Conservation (phyloP, 768 basidiomycete genomes). For the Rhodotorula sphaerocarpa region DNA sequence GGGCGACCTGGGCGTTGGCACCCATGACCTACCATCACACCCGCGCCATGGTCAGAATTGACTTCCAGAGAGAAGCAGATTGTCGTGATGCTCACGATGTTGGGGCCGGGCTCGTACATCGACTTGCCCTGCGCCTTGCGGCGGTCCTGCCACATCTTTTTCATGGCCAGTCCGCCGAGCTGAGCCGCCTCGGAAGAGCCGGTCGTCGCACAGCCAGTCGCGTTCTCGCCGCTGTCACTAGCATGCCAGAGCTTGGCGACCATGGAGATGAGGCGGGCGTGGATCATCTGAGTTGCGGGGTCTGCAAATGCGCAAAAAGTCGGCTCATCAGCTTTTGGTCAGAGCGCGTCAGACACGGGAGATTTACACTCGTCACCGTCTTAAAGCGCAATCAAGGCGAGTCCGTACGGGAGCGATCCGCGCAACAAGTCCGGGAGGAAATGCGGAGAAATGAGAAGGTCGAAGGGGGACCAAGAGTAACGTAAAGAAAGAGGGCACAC, state of each 20-base stretch:
- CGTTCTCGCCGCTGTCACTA: slow-evolving; percentile 49
- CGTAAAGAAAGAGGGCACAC: too few relatives aligned
- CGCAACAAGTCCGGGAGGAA: too few relatives aligned
- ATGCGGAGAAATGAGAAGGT: too few relatives aligned
- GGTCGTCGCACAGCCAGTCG: slow-evolving; percentile 63
- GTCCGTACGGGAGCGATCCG: too few relatives aligned
- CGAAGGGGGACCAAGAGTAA: too few relatives aligned
- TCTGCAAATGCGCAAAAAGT: too few relatives aligned
- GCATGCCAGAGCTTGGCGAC: slow-evolving; percentile 64
- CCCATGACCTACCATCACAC: slow-evolving; percentile 51
- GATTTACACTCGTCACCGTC: slow-evolving; percentile 51
- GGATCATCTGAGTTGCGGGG: slow-evolving; percentile 52
- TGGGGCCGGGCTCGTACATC: slow-evolving; percentile 58
- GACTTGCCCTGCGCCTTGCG: slow-evolving; percentile 57
- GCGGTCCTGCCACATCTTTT: slow-evolving; percentile 60
- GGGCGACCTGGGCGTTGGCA: slow-evolving; percentile 46
- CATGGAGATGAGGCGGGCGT: slow-evolving; percentile 52
- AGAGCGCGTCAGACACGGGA: too few relatives aligned
- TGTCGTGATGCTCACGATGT: slow-evolving; percentile 48
- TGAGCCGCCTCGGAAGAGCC: slow-evolving; percentile 62
- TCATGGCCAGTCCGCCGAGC: slow-evolving; percentile 64
- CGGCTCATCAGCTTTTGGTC: too few relatives aligned
- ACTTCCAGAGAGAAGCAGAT: not conserved
- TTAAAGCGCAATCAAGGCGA: not conserved
- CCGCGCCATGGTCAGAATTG: slow-evolving; percentile 44